A percentile compares a stretch with the other conserved stretches of the same genome.
These are phyloP conservation scores for Cenchrus americanus DNA, from an alignment of 176 grass and related monocot species.

Conservation along the genomic window DNA sequence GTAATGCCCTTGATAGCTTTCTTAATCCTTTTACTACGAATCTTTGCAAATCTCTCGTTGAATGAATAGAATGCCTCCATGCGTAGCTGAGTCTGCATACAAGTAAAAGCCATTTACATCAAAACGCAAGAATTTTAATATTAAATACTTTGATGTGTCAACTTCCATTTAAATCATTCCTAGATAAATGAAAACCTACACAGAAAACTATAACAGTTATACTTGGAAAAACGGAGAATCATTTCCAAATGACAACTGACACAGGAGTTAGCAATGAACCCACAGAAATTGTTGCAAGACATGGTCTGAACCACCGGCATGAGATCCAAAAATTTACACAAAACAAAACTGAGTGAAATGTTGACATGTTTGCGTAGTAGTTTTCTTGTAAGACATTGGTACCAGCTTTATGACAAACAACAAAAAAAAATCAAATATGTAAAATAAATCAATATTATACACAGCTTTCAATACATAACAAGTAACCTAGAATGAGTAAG, in stretches of 20 bases:
- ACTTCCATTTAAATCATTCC: constrained; percentile 33
- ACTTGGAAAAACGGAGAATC: constrained; percentile 8
- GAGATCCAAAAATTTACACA: not conserved
- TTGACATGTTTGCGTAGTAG: not conserved
- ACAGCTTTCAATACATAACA: constrained; percentile 21
- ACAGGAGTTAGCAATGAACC: not conserved
- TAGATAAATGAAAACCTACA: constrained; percentile 27
- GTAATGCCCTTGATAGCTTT: constrained; percentile 98
- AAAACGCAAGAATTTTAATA: constrained; percentile 37
- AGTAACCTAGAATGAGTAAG: constrained; percentile 33
- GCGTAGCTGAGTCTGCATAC: constrained; percentile 83
- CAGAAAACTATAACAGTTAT: not conserved
- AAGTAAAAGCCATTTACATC: constrained; percentile 38
- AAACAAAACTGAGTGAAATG: constrained; percentile 3
- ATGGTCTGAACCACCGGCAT: constrained; percentile 19
- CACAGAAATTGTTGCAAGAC: not conserved
- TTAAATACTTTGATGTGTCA: constrained; percentile 1
- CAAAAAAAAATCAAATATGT: not conserved
- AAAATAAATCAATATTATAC: constrained; percentile 25
- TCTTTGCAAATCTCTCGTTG: constrained; percentile 99
- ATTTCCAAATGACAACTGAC: constrained; percentile 15
- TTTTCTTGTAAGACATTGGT: not conserved
- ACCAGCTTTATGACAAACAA: not conserved
- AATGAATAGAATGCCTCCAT: constrained; percentile 96
- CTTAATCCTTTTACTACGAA: constrained; percentile 94